phyloP scores from a whole-genome alignment of 352 stramenopile species.

The Phytophthora brassicae region DNA sequence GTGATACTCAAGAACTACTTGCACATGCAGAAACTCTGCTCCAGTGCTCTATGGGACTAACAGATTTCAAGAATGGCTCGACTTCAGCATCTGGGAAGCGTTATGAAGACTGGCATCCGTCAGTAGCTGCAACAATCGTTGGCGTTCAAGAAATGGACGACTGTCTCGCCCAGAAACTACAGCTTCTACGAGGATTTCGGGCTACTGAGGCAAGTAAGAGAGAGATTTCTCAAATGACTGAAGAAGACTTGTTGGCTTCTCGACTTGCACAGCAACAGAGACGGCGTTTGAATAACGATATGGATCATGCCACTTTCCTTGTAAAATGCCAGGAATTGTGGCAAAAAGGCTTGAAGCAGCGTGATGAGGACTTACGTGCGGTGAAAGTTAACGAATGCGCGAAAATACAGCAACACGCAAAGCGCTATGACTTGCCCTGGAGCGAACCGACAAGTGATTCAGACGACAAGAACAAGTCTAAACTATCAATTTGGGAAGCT shows the following conservation, averaged over 20 bases:
- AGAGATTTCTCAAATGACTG: conserved; percentile 40
- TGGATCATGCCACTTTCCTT: conserved; percentile 30
- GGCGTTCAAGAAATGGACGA: conserved; percentile 38
- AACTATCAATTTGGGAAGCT: conserved; percentile 73
- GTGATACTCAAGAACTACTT: conserved; percentile 42
- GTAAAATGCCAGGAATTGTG: conserved; percentile 44
- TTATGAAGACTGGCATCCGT: conserved; percentile 57
- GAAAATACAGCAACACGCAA: conserved; percentile 14
- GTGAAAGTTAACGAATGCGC: conserved; percentile 4
- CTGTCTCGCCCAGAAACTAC: conserved; percentile 36
- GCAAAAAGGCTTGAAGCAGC: conserved; percentile 40
- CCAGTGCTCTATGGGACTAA: conserved; percentile 42
- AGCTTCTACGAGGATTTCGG: conserved; percentile 39
- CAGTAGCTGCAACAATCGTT: conserved; percentile 29
- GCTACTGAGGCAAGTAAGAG: conserved; percentile 28
- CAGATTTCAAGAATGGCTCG: conserved; percentile 45
- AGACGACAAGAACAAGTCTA: conserved; percentile 32
- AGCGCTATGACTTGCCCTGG: conserved; percentile 18
- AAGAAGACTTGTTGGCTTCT: conserved; percentile 39
- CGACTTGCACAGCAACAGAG: conserved; percentile 17
- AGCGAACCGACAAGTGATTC: conserved; percentile 23
- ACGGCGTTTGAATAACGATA: conserved; percentile 20
- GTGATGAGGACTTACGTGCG: conserved; percentile 29
- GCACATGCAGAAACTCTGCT: conserved; percentile 34
- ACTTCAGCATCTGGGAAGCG: conserved; percentile 37